Percentiles rank a stretch among this genome's conserved stretches.
These are phyloP conservation scores for Drechslera avenae DNA, from an alignment of 2,329 filamentous ascomycete genomes.

Conservation along the genomic window DNA sequence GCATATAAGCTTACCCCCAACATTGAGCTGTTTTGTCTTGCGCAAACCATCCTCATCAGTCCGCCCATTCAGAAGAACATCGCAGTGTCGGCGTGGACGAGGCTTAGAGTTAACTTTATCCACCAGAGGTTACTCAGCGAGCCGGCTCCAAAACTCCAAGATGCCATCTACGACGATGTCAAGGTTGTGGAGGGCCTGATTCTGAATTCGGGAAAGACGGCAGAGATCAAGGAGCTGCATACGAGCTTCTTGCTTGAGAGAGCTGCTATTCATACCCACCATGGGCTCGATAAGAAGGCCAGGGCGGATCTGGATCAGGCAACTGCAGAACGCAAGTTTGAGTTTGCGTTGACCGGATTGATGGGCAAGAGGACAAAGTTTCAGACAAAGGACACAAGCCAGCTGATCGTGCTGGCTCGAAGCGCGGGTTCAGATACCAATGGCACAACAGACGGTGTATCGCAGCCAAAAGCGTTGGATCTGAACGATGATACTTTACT, in stretches of 20 bases:
- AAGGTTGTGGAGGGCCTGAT: slow-evolving; percentile 58
- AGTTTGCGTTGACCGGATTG: slow-evolving; percentile 82
- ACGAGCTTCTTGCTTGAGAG: slow-evolving; percentile 80
- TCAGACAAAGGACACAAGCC: slow-evolving; percentile 79
- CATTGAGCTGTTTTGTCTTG: slow-evolving; percentile 81
- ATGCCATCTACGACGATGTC: slow-evolving; percentile 64
- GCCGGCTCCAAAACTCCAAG: slow-evolving; percentile 63
- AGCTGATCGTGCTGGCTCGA: slow-evolving; percentile 87
- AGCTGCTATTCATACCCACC: slow-evolving; percentile 80
- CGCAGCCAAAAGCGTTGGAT: slow-evolving; percentile 70
- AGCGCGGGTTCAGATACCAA: slow-evolving; percentile 57
- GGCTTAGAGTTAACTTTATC: slow-evolving; percentile 73
- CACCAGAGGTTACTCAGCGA: slow-evolving; percentile 72
- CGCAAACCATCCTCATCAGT: slow-evolving; percentile 64
- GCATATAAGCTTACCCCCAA: slow-evolving; percentile 84
- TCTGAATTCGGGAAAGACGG: slow-evolving; percentile 24
- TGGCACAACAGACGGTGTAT: slow-evolving; percentile 26
- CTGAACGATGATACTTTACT: slow-evolving; percentile 93
- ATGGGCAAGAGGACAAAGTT: slow-evolving; percentile 84
- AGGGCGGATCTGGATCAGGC: slow-evolving; percentile 72
- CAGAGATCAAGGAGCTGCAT: slow-evolving; percentile 33
- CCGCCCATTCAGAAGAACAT: slow-evolving; percentile 54
- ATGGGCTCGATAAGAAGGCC: slow-evolving; percentile 80
- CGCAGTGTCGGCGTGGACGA: slow-evolving; percentile 62
- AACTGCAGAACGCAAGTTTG: slow-evolving; percentile 69